phyloP scores from a whole-genome alignment of 352 stramenopile species.

The Aphanomyces stellatus region DNA sequence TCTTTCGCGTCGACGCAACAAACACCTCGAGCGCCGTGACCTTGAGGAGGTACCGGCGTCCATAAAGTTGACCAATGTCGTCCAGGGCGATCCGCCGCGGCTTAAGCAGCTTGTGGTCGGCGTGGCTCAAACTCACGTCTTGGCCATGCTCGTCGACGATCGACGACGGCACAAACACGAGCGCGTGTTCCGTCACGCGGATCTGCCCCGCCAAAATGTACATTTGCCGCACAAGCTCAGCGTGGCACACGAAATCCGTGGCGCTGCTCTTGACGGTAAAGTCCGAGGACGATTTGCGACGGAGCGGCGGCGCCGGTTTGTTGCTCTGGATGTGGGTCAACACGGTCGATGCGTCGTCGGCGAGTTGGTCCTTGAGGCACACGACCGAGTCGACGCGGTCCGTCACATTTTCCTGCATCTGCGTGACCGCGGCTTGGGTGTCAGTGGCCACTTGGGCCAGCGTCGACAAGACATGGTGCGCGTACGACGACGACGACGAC shows the following conservation, averaged over 20 bases:
- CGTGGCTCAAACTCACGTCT: conserved; percentile 23
- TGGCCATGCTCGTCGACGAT: conserved; percentile 69
- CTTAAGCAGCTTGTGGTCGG: conserved; percentile 58
- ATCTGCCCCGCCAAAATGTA: conserved; percentile 60
- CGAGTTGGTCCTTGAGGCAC: neutral
- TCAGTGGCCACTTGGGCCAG: neutral
- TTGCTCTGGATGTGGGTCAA: no score
- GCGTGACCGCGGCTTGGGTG: neutral
- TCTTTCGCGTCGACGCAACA: conserved; percentile 73
- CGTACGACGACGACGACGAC: neutral
- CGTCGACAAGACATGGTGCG: neutral
- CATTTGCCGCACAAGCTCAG: conserved; percentile 67
- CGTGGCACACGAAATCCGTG: conserved; percentile 28
- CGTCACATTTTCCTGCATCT: no score
- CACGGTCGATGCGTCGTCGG: no score
- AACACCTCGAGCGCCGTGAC: conserved; percentile 73
- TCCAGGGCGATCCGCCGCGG: conserved; percentile 56
- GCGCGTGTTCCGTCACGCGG: conserved; percentile 35
- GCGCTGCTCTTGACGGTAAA: neutral
- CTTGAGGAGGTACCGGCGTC: conserved; percentile 74
- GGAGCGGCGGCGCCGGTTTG: no score
- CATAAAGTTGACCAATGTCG: conserved; percentile 58
- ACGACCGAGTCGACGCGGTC: no score
- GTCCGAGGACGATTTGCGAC: neutral
- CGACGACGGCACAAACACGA: conserved; percentile 55